A percentile compares a stretch with the other conserved stretches of the same genome.
These are phyloP conservation scores for Senecio squalidus DNA, from an alignment of 140 eudicot genomes.

Conservation along the genomic window DNA sequence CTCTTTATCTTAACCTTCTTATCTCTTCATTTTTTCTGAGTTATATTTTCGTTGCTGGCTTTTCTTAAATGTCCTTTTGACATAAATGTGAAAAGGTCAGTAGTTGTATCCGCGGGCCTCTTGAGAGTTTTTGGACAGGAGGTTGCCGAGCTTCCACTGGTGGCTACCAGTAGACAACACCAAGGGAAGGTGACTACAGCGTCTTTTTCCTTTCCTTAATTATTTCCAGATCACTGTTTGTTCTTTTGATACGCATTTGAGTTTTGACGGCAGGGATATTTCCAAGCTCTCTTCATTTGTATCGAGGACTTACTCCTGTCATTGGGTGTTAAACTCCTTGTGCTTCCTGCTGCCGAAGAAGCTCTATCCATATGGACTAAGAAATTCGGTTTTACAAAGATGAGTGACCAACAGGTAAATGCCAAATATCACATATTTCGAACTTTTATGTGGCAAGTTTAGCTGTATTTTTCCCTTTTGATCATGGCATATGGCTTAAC, in stretches of 20 bases:
- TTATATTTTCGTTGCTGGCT: conserved; percentile 4
- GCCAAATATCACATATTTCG: neutral
- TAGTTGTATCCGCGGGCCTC: conserved; percentile 86
- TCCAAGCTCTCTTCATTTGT: conserved; percentile 69
- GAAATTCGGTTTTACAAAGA: conserved; percentile 76
- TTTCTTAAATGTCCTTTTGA: neutral
- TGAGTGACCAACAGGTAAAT: conserved; percentile 78
- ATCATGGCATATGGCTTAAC: neutral
- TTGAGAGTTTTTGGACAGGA: conserved; percentile 80
- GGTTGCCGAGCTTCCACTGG: conserved; percentile 92
- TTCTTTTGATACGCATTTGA: neutral
- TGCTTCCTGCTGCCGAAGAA: conserved; percentile 99
- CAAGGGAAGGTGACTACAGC: conserved; percentile 71
- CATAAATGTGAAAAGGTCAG: conserved; percentile 49
- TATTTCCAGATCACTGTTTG: neutral
- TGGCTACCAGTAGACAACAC: conserved; percentile 83
- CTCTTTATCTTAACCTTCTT: neutral
- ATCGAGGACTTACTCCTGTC: conserved; percentile 67
- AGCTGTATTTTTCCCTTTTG: neutral
- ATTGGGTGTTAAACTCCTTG: conserved; percentile 72
- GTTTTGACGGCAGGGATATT: conserved; percentile 59
- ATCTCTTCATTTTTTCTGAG: neutral
- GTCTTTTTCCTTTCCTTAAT: neutral
- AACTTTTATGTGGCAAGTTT: neutral
- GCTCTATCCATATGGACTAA: conserved; percentile 91